Evolutionary conservation across 768 basidiomycete genomes (phyloP).

Genomic region (Suillus hirtellus): DNA sequence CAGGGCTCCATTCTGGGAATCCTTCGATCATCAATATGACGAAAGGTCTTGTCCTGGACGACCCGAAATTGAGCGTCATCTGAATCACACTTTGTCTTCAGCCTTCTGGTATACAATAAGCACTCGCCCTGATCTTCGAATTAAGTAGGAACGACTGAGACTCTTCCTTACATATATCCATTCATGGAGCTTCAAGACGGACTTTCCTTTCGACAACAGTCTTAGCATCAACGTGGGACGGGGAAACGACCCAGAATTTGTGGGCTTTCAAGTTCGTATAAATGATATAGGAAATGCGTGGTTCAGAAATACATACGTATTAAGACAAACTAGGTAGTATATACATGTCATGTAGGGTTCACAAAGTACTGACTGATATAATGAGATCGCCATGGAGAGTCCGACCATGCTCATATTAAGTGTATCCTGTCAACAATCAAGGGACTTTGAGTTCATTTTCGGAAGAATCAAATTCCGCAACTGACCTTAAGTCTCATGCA

Average conservation of each 20-base stretch:
- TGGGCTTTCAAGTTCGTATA: background rate
- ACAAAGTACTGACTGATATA: background rate
- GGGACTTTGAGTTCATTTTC: background rate
- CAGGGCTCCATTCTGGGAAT: too few species aligned
- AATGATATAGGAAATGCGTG: background rate
- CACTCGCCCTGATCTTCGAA: too few species aligned
- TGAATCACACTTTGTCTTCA: too few species aligned
- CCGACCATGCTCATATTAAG: background rate
- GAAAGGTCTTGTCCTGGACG: too few species aligned
- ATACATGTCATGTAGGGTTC: background rate
- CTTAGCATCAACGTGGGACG: background rate
- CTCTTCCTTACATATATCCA: too few species aligned
- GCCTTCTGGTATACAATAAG: too few species aligned
- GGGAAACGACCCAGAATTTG: background rate
- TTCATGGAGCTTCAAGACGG: background rate
- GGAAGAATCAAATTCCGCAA: background rate
- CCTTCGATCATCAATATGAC: too few species aligned
- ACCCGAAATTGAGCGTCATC: too few species aligned
- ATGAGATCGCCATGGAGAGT: background rate
- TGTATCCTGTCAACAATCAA: background rate
- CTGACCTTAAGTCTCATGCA: constrained; percentile 1
- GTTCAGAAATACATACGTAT: background rate
- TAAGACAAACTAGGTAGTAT: background rate
- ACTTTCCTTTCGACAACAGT: background rate
- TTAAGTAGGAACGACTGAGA: too few species aligned